Conservation (phyloP, 768 basidiomycete species). For the Kwoniella sp. region DNA sequence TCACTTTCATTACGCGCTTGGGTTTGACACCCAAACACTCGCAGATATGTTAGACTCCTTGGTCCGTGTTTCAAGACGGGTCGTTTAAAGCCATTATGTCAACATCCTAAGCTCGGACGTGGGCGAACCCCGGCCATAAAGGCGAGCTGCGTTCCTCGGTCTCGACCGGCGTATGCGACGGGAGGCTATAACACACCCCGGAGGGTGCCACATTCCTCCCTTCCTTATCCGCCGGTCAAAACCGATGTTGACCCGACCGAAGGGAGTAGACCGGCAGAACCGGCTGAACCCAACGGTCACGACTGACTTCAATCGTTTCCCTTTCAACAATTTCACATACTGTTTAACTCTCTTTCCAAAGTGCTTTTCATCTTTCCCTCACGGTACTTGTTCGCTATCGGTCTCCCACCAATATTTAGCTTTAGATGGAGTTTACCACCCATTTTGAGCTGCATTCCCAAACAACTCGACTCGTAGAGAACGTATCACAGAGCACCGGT, state of each 20-base stretch:
- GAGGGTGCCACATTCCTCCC: conserved; percentile 67
- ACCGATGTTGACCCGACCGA: conserved; percentile 70
- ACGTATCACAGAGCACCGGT: conserved; percentile 68
- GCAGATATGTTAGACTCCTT: conserved; percentile 83
- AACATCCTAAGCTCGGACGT: conserved; percentile 71
- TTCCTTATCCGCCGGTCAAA: conserved; percentile 66
- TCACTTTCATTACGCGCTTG: conserved; percentile 72
- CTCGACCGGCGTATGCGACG: conserved; percentile 64
- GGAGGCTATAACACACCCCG: conserved; percentile 68
- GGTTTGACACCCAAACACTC: conserved; percentile 77
- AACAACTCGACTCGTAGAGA: conserved; percentile 81
- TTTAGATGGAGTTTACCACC: conserved; percentile 84
- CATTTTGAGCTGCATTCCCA: conserved; percentile 82
- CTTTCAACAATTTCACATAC: conserved; percentile 80
- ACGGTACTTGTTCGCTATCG: conserved; percentile 82
- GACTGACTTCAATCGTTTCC: conserved; percentile 76
- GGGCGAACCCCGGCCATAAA: conserved; percentile 62
- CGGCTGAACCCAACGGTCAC: conserved; percentile 64
- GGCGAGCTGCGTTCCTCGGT: conserved; percentile 69
- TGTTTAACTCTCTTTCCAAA: conserved; percentile 79
- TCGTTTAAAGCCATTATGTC: conserved; percentile 77
- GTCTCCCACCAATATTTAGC: conserved; percentile 80
- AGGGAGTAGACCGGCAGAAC: conserved; percentile 64
- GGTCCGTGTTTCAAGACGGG: conserved; percentile 83
- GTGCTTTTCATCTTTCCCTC: conserved; percentile 82